phyloP scores from a whole-genome alignment of 352 stramenopile genomes.

The Globisporangium nodosum region DNA sequence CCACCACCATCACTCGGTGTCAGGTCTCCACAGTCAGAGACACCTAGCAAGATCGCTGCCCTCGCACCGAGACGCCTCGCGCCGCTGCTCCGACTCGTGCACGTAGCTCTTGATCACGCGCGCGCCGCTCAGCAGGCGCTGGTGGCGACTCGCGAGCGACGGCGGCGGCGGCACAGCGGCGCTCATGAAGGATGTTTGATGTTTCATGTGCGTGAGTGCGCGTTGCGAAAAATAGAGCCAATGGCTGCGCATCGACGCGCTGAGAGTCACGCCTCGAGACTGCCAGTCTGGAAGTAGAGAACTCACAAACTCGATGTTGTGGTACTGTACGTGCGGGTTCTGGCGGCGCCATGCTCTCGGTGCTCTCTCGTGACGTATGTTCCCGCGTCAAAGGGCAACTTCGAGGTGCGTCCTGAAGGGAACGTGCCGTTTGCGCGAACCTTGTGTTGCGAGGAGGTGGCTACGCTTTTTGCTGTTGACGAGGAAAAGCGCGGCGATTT shows the following conservation, averaged over 20 bases:
- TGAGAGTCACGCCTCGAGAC: background rate
- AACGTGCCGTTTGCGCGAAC: background rate
- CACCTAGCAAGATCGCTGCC: no score
- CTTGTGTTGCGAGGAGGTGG: background rate
- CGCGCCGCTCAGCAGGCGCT: conserved; percentile 19
- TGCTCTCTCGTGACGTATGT: background rate
- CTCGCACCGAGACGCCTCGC: conserved; percentile 26
- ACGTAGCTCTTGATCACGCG: conserved; percentile 47
- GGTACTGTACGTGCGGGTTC: no score
- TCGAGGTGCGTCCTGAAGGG: no score
- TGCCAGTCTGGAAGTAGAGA: background rate
- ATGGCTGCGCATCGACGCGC: background rate
- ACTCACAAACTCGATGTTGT: background rate
- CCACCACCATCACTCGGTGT: background rate
- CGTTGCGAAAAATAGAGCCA: background rate
- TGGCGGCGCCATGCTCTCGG: no score
- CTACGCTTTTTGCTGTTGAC: conserved; percentile 1
- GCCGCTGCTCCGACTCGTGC: conserved; percentile 35
- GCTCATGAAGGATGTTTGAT: background rate
- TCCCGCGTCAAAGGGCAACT: background rate
- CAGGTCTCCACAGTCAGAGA: no score
- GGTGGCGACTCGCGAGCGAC: conserved; percentile 6
- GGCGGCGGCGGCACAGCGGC: background rate
- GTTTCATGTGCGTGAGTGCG: background rate
- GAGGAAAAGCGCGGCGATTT: no score